Evolutionary conservation across 1,139 yeast genomes (phyloP).

Genomic region (Yamadazyma friedrichii): DNA sequence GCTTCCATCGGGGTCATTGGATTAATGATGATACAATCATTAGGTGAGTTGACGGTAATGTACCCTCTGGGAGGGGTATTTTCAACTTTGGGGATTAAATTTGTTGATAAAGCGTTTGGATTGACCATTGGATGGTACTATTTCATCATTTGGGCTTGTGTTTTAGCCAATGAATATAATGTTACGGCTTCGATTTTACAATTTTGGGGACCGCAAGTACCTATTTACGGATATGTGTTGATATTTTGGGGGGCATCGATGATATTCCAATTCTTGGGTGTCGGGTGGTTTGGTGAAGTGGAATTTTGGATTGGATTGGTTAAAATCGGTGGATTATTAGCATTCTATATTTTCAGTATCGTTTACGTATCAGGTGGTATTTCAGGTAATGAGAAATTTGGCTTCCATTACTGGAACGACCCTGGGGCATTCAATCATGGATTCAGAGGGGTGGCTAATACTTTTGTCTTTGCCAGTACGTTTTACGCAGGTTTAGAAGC

Average conservation of each 20-base stretch:
- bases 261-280: constrained; percentile 57
- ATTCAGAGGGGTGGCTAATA: constrained; percentile 65
- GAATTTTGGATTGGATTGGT: constrained; percentile 63
- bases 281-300: constrained; percentile 62
- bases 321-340: constrained; percentile 54
- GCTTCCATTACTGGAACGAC: constrained; percentile 49
- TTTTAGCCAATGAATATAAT: constrained; percentile 59
- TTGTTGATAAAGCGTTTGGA: constrained; percentile 58
- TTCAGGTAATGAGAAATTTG: constrained; percentile 45
- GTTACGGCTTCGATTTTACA: constrained; percentile 52
- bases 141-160: constrained; percentile 61
- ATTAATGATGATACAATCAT: constrained; percentile 54
- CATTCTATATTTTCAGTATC: constrained; percentile 58
- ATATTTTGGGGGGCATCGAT: constrained; percentile 56
- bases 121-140: constrained; percentile 64
- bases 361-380: constrained; percentile 70
- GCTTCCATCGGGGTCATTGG: constrained; percentile 57
- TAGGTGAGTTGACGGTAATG: constrained; percentile 56
- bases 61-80: constrained; percentile 57
- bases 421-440: constrained; percentile 56
- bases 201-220: constrained; percentile 62
- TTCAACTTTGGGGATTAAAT: constrained; percentile 40
- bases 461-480: constrained; percentile 68
- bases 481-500: constrained; percentile 61
- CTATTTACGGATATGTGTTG: constrained; percentile 56